Percentiles rank a stretch among this genome's conserved stretches.
Evolutionary conservation across 805 yeast species (phyloP).

Genomic region (Cyberlindnera americana): DNA sequence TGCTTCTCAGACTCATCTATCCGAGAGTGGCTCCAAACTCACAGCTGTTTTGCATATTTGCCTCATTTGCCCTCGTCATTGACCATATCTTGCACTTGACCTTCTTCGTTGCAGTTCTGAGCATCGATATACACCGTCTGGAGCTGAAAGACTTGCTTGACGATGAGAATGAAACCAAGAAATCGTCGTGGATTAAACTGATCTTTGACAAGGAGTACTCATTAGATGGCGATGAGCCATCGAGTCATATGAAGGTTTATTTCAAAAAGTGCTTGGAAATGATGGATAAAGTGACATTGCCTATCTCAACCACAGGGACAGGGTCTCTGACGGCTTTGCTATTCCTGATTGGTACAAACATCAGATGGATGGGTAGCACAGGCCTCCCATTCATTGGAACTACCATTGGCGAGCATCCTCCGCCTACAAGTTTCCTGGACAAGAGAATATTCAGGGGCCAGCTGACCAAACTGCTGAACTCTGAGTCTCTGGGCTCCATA

Average conservation of each 20-base stretch:
- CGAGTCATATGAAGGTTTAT: not conserved
- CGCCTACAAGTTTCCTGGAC: conserved; percentile 13
- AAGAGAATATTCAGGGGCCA: conserved; percentile 22
- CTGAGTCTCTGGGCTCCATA: conserved; percentile 3
- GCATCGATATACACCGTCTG: conserved; percentile 61
- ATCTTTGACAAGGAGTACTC: conserved; percentile 4
- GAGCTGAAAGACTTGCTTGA: conserved; percentile 56
- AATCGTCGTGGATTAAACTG: conserved; percentile 8
- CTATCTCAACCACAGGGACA: conserved; percentile 33
- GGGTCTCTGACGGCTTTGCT: conserved; percentile 29
- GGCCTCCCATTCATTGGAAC: not conserved
- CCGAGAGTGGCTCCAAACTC: conserved; percentile 33
- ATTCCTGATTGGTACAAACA: conserved; percentile 29
- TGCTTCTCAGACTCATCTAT: conserved; percentile 26
- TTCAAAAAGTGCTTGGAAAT: not conserved
- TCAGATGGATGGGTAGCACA: conserved; percentile 33
- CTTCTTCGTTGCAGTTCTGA: conserved; percentile 59
- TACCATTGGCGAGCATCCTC: too few species aligned
- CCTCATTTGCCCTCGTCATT: conserved; percentile 45
- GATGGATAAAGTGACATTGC: conserved; percentile 24
- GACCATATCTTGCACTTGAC: conserved; percentile 63
- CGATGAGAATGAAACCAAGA: conserved; percentile 4
- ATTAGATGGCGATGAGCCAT: conserved; percentile 7
- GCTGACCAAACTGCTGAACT: conserved; percentile 12
- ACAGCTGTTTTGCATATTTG: conserved; percentile 42